Conservation (phyloP, 257 asterid genomes). For the Datura wrightii region DNA sequence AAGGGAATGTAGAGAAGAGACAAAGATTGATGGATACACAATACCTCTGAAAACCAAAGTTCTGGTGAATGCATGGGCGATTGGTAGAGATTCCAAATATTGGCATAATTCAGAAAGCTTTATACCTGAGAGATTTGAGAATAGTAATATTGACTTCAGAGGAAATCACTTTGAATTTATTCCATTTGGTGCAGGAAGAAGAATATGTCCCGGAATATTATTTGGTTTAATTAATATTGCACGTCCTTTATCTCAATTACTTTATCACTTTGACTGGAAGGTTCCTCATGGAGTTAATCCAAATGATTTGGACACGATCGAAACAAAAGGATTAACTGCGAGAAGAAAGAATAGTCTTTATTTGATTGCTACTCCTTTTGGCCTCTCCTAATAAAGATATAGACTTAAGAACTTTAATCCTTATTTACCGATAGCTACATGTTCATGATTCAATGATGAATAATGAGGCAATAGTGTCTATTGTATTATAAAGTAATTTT, state of each 20-base stretch:
- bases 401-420: background rate
- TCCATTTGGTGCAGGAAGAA: background rate
- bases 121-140: conserved; percentile 23
- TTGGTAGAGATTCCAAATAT: conserved; percentile 13
- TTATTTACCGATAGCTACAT: background rate
- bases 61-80: conserved; percentile 23
- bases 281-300: conserved; percentile 7
- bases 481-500: too few relatives aligned
- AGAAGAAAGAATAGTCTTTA: conserved; percentile 24
- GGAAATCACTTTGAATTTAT: conserved; percentile 18
- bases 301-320: conserved; percentile 8
- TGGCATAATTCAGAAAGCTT: background rate
- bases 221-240: conserved; percentile 28
- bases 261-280: conserved; percentile 35
- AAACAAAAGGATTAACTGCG: background rate
- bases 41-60: conserved; percentile 18
- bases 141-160: background rate
- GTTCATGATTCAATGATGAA: background rate
- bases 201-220: background rate
- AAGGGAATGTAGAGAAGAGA: conserved; percentile 15
- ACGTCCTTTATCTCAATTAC: conserved; percentile 21
- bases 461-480: too few relatives aligned
- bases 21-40: conserved; percentile 8
- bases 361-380: conserved; percentile 21
- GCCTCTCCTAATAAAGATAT: background rate